phyloP scores from a whole-genome alignment of 176 grass and related monocot species.

The Ananas comosus region DNA sequence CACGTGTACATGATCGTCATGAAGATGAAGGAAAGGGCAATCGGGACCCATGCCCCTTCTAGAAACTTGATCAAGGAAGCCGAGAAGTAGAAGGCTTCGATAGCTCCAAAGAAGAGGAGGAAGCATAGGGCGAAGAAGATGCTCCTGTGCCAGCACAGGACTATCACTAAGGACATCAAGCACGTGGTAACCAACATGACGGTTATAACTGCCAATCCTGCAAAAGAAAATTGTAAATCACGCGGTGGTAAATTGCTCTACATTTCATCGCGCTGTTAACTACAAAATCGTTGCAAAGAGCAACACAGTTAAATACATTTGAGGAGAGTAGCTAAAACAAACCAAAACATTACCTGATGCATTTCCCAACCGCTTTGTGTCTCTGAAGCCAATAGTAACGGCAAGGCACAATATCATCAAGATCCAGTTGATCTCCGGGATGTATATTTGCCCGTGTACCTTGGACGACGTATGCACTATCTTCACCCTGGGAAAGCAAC shows the following conservation, averaged over 20 bases:
- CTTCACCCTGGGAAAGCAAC: conserved; percentile 88
- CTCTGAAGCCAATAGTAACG: conserved; percentile 80
- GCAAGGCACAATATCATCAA: conserved; percentile 81
- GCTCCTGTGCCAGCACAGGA: conserved; percentile 88
- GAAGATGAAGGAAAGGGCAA: conserved; percentile 65
- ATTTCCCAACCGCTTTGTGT: conserved; percentile 68
- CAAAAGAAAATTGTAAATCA: too few species aligned
- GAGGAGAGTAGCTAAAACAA: too few species aligned
- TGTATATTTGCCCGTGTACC: conserved; percentile 87
- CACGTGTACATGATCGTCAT: conserved; percentile 81
- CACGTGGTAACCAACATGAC: conserved; percentile 94
- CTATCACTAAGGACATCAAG: conserved; percentile 81
- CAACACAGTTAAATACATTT: too few species aligned
- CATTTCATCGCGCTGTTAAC: too few species aligned
- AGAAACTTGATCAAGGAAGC: conserved; percentile 71
- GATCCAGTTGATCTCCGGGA: conserved; percentile 94
- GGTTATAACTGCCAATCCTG: conserved; percentile 84
- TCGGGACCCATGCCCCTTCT: conserved; percentile 87
- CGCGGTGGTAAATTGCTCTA: too few species aligned
- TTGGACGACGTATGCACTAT: conserved; percentile 78
- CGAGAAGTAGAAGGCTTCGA: conserved; percentile 75
- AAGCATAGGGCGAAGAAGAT: conserved; percentile 42
- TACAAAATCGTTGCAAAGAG: too few species aligned
- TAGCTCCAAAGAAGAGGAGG: conserved; percentile 66
- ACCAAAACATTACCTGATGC: conserved; percentile 47